phyloP scores from a whole-genome alignment of 768 basidiomycete species.

The Collybiopsis confluens region DNA sequence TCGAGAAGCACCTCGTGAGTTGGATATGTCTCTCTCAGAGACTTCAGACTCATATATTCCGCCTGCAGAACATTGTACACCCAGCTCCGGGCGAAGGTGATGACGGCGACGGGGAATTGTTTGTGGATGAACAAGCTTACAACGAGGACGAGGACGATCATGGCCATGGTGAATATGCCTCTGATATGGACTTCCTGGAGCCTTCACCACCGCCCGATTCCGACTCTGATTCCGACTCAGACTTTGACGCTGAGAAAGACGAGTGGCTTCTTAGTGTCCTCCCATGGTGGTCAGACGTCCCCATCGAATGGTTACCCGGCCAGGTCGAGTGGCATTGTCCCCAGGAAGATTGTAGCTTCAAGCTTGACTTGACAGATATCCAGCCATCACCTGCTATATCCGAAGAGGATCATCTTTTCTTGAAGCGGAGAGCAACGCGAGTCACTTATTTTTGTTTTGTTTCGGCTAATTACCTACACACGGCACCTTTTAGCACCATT shows the following conservation, averaged over 20 bases:
- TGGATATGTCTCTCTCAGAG: background rate
- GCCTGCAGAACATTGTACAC: background rate
- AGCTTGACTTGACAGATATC: background rate
- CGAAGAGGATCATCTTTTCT: background rate
- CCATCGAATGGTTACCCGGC: background rate
- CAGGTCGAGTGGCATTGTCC: background rate
- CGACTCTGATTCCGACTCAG: slow-evolving; percentile 1
- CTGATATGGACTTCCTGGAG: background rate
- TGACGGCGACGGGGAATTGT: background rate
- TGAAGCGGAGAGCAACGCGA: background rate
- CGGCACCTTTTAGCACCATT: background rate
- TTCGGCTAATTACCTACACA: too few relatives aligned
- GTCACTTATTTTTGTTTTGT: too few relatives aligned
- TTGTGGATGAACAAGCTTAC: background rate
- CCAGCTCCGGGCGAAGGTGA: background rate
- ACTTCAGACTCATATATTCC: background rate
- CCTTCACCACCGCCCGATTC: background rate
- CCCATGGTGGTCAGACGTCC: background rate
- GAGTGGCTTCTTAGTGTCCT: background rate
- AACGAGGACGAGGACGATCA: background rate
- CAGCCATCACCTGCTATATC: background rate
- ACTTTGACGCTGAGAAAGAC: background rate
- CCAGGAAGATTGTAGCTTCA: background rate
- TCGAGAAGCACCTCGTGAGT: background rate
- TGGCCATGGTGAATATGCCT: background rate